phyloP scores from a whole-genome alignment of 106 monocot species.

The Amphibolis antarctica region DNA sequence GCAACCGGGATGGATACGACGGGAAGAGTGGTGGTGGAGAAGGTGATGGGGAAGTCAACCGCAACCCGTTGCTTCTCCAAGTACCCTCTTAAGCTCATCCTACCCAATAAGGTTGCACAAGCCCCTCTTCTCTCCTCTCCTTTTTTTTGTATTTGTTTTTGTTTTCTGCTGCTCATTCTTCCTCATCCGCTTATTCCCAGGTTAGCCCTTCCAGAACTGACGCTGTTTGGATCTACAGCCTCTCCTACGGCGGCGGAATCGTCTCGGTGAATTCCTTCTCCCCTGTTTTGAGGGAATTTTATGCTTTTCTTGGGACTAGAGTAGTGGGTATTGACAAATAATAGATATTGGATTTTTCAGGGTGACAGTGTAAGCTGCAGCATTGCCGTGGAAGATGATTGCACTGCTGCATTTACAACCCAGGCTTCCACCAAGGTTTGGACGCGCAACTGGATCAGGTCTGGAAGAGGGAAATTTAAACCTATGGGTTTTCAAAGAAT shows the following conservation, averaged over 20 bases:
- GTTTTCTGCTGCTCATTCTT: not conserved
- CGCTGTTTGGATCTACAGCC: constrained; percentile 78
- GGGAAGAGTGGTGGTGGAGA: constrained; percentile 53
- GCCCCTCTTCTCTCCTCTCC: not conserved
- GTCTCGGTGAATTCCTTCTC: constrained; percentile 48
- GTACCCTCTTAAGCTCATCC: constrained; percentile 92
- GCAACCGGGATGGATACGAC: constrained; percentile 20
- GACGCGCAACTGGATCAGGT: too few species aligned
- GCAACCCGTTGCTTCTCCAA: constrained; percentile 78
- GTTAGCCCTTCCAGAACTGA: constrained; percentile 42
- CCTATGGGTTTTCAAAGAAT: not conserved
- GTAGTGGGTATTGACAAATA: constrained; percentile 2
- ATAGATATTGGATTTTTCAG: constrained; percentile 18
- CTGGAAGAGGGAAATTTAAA: too few species aligned
- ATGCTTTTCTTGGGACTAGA: not conserved
- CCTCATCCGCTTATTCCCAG: constrained; percentile 13
- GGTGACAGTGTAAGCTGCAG: constrained; percentile 51
- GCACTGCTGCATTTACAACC: constrained; percentile 71
- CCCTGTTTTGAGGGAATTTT: not conserved
- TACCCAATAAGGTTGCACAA: constrained; percentile 55
- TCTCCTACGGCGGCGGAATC: constrained; percentile 96
- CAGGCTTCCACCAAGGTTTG: constrained; percentile 97
- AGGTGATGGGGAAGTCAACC: constrained; percentile 61
- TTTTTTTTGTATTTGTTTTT: too few species aligned
- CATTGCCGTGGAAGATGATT: constrained; percentile 52